Conservation (phyloP, 148 eudicot species). For the Camellia lanceoleosa region DNA sequence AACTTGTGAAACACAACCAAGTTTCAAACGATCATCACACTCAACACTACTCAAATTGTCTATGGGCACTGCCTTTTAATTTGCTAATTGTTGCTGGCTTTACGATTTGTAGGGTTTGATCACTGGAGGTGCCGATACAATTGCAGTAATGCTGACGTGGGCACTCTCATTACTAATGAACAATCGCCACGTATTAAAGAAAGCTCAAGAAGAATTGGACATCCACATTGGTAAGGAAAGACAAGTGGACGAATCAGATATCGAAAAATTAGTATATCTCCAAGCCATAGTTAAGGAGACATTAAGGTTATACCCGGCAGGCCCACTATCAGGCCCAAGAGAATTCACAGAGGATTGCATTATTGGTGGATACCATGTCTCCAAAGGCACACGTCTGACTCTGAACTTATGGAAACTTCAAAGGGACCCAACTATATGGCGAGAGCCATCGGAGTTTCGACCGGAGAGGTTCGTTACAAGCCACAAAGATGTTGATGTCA, state of each 20-base stretch:
- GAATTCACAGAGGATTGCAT: constrained; percentile 23
- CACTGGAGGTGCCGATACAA: constrained; percentile 28
- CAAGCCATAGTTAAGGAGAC: constrained; percentile 40
- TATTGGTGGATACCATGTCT: constrained; percentile 28
- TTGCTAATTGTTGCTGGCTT: background rate
- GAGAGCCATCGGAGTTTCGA: constrained; percentile 24
- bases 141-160: constrained; percentile 29
- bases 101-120: constrained; percentile 27
- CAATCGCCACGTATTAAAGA: constrained; percentile 17
- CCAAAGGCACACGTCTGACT: constrained; percentile 30
- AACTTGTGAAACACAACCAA: too few relatives aligned
- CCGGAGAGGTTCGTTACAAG: constrained; percentile 35
- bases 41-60: too few relatives aligned
- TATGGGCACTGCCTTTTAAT: background rate
- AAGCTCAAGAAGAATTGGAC: constrained; percentile 32
- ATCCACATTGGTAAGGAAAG: constrained; percentile 21
- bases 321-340: constrained; percentile 19
- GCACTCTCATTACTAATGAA: constrained; percentile 27
- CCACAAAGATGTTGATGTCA: constrained; percentile 28
- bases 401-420: constrained; percentile 37
- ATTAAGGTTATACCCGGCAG: constrained; percentile 33
- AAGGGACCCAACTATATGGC: constrained; percentile 26
- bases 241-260: constrained; percentile 26
- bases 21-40: too few relatives aligned
- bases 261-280: constrained; percentile 28